These are phyloP conservation scores for Neonectria sp. DNA, from an alignment of 2,329 filamentous ascomycete genomes.

Conservation along the genomic window DNA sequence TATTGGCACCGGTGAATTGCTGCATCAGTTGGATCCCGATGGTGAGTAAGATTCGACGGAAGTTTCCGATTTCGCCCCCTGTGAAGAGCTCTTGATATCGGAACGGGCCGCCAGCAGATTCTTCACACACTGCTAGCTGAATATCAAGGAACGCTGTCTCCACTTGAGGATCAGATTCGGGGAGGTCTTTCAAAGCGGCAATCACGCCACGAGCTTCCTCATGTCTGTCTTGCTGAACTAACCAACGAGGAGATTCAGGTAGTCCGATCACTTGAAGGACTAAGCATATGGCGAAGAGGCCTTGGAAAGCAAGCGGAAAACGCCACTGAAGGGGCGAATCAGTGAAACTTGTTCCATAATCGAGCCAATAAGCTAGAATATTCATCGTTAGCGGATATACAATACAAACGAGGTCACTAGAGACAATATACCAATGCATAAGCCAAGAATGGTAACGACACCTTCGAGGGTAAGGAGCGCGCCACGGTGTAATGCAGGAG, in stretches of 20 bases:
- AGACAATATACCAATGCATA: too few species aligned
- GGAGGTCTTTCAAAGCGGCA: too few species aligned
- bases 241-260: constrained; percentile 61
- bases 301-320: constrained; percentile 60
- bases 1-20: too few species aligned
- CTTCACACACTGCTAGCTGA: too few species aligned
- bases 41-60: too few species aligned
- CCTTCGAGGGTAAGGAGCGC: constrained; percentile 18
- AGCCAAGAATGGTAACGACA: constrained; percentile 22
- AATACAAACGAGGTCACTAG: too few species aligned
- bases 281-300: constrained; percentile 54
- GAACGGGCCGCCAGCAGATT: too few species aligned
- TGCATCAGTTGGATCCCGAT: too few species aligned
- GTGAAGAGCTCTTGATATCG: too few species aligned
- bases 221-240: constrained; percentile 53
- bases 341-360: constrained; percentile 24
- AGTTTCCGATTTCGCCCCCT: too few species aligned
- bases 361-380: constrained; percentile 16
- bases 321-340: constrained; percentile 52
- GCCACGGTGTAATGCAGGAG: constrained; percentile 21
- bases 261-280: constrained; percentile 50
- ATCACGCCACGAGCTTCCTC: constrained; percentile 56
- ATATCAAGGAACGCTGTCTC: too few species aligned
- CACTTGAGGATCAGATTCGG: too few species aligned
- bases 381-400: constrained; percentile 20